Conservation (phyloP, 495 filamentous ascomycete species). For the Gamarada debralockiae region DNA sequence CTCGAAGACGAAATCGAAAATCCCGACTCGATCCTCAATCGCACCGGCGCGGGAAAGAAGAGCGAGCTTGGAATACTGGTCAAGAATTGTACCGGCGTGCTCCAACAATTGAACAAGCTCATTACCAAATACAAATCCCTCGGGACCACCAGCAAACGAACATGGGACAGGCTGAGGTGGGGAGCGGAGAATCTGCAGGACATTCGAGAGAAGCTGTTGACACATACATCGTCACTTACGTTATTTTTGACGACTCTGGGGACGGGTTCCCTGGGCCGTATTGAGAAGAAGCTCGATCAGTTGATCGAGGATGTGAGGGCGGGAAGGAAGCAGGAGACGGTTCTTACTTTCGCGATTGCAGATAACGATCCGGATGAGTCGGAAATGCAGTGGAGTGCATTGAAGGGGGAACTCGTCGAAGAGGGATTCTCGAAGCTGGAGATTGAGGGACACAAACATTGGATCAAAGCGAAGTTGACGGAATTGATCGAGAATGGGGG, state of each 20-base stretch:
- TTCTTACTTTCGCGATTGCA: slow-evolving; percentile 1
- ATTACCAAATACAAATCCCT: slow-evolving; percentile 13
- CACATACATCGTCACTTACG: not conserved
- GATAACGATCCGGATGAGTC: slow-evolving; percentile 1
- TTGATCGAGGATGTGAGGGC: slow-evolving; percentile 2
- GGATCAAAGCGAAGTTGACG: slow-evolving; percentile 1
- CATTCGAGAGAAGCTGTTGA: slow-evolving; percentile 3
- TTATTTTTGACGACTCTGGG: slow-evolving; percentile 1
- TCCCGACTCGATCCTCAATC: slow-evolving; percentile 8
- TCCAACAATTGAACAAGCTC: slow-evolving; percentile 3
- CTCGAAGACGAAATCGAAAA: slow-evolving; percentile 13
- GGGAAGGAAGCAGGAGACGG: not conserved
- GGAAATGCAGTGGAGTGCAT: slow-evolving; percentile 5
- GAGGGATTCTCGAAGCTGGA: slow-evolving; percentile 6
- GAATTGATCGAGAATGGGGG: slow-evolving; percentile 2
- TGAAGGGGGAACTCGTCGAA: slow-evolving; percentile 4
- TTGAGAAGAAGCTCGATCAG: slow-evolving; percentile 11
- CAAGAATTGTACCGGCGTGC: not conserved
- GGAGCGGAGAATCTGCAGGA: not conserved
- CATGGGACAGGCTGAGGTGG: slow-evolving; percentile 11
- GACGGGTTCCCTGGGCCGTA: not conserved
- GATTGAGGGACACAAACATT: slow-evolving; percentile 9
- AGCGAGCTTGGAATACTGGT: slow-evolving; percentile 1
- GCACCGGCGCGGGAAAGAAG: not conserved
- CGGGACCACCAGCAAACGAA: slow-evolving; percentile 4